Base-by-base conservation (phyloP, 2,329 filamentous ascomycete species). In the Dactylella cylindrospora region DNA sequence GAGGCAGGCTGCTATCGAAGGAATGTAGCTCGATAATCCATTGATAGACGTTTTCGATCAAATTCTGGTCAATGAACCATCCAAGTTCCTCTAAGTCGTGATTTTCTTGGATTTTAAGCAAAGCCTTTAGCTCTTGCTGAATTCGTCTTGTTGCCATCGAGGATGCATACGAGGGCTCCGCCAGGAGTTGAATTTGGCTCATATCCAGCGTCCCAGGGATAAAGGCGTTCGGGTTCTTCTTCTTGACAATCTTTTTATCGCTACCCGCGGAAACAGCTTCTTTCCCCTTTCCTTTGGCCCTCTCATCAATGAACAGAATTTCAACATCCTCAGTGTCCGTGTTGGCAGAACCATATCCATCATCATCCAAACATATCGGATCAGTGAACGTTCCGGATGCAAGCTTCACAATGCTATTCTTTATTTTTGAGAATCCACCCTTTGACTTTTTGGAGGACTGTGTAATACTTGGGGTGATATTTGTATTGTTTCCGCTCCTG, bases 1-100 rank as follows among this genome's bases (percentile, higher is more conserved):
- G 76, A 0, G 86, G 87, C 0, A 93, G 76, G 1, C 74, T 71
- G 0, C 74, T 66, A 19, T 90, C 84, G 69, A 95, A 95, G 36
- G 84, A 88, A 72, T 95, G 90, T 1, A 96, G 75, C 71, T 95
- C 87, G 5, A 94, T 83, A 57, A 95, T 89, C 90, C 90, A 95
- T 69, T 94, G 89, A 69, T 93, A 95, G 65, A 90, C 78, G 68
- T 90, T 94, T 15, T 75, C 79, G 28, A 90, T 76, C 43, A 80
- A 79, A 2, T 77, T 74, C 7, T 78, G 74, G 69, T 94, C 80
- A 50, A 95, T 83, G 69, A 88, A 89, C 89, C 90, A 95, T 10
- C 90, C 90, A 0, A 94, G 78, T 53, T 85, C 80, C 53, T 84
- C 78, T 1, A 81, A 71, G 0, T 82, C 79, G 0, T 79, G 81